A percentile compares a stretch with the other conserved stretches of the same genome.
Evolutionary conservation across 495 filamentous ascomycete species (phyloP).

Genomic region (Pseudoneurospora amorphoporcata): DNA sequence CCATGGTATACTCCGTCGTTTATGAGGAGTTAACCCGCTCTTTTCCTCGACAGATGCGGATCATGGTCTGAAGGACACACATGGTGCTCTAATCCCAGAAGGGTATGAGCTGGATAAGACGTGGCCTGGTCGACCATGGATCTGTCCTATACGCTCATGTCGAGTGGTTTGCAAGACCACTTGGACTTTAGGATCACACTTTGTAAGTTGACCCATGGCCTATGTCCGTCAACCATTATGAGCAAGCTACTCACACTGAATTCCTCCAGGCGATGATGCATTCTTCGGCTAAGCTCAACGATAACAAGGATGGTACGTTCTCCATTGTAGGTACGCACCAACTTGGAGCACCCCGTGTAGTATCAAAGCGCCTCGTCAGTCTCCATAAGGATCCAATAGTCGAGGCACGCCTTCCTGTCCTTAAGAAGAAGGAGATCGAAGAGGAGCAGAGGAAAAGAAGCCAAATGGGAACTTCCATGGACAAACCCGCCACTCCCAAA

Average conservation of each 20-base stretch:
- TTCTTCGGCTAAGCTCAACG: slow-evolving; percentile 18
- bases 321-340: slow-evolving; percentile 7
- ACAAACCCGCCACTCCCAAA: neutral
- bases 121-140: slow-evolving; percentile 8
- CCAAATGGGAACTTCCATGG: neutral
- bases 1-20: neutral
- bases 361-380: neutral
- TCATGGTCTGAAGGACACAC: neutral
- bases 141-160: slow-evolving; percentile 18
- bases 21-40: neutral
- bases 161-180: slow-evolving; percentile 2
- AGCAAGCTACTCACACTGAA: neutral
- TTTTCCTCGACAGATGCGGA: neutral
- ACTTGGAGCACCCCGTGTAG: neutral
- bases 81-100: slow-evolving; percentile 15
- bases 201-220: slow-evolving; percentile 5
- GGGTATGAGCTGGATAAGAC: slow-evolving; percentile 14
- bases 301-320: slow-evolving; percentile 30
- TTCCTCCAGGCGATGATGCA: slow-evolving; percentile 3
- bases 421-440: neutral
- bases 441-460: neutral
- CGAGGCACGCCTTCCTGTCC: neutral
- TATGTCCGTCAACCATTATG: neutral
- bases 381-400: neutral
- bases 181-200: slow-evolving; percentile 15